Evolutionary conservation across 2,329 filamentous ascomycete genomes (phyloP).

Genomic region (Calonectria naviculata): DNA sequence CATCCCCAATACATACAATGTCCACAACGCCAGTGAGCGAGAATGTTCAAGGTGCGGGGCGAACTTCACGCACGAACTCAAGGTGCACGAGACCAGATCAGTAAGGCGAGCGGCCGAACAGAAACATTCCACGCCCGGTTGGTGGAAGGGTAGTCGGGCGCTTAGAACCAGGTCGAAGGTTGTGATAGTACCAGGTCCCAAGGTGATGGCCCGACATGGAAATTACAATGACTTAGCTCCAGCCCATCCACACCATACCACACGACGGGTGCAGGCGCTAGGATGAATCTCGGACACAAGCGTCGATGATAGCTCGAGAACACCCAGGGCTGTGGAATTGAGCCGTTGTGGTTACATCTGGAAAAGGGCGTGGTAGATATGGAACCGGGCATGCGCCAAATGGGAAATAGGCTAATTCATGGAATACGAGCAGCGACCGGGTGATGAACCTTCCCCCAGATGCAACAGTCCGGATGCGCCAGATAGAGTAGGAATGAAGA

Average conservation of each 20-base stretch:
- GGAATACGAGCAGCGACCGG: slow-evolving; percentile 7
- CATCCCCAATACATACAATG: slow-evolving; percentile 3
- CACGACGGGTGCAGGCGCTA: slow-evolving; percentile 10
- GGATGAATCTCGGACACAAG: background rate
- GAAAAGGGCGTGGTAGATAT: background rate
- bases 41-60: background rate
- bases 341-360: slow-evolving; percentile 6
- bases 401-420: background rate
- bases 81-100: background rate
- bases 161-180: background rate
- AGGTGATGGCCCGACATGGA: slow-evolving; percentile 33
- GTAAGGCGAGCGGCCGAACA: background rate
- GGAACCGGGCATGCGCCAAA: background rate
- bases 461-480: background rate
- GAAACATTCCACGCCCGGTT: background rate
- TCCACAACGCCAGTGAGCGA: slow-evolving; percentile 3
- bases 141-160: background rate
- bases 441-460: slow-evolving; percentile 7
- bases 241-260: background rate
- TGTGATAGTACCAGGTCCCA: slow-evolving; percentile 21
- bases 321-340: background rate
- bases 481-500: background rate
- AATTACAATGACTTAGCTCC: slow-evolving; percentile 30
- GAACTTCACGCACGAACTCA: background rate
- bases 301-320: background rate